These are phyloP conservation scores for Diaporthe vaccinii DNA, from an alignment of 2,329 filamentous ascomycete genomes.

Conservation along the genomic window DNA sequence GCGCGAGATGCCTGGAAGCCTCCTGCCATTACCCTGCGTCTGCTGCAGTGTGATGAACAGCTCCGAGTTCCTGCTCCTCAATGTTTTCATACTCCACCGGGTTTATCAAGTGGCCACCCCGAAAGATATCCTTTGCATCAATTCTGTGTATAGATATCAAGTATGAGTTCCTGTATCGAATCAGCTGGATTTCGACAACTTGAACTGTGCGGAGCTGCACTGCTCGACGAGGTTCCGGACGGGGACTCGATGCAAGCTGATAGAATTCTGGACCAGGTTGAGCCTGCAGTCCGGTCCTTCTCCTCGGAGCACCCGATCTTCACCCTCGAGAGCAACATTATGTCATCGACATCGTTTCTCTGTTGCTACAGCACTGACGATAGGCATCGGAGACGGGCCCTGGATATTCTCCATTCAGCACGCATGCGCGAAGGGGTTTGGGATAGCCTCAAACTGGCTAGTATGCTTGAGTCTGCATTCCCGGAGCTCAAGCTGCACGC, in stretches of 20 bases:
- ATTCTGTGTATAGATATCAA: too few species aligned
- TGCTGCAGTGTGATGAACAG: too few species aligned
- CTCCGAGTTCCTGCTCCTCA: too few species aligned
- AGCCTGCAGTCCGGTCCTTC: background rate
- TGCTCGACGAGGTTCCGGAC: constrained; percentile 5
- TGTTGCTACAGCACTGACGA: background rate
- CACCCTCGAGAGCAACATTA: background rate
- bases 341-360: background rate
- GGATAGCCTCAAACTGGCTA: background rate
- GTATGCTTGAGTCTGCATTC: background rate
- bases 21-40: too few species aligned
- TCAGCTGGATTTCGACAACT: too few species aligned
- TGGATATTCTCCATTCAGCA: background rate
- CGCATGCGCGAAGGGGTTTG: background rate
- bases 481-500: background rate
- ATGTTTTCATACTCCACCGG: too few species aligned
- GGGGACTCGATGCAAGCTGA: background rate
- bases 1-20: too few species aligned
- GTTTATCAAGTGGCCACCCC: too few species aligned
- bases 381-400: background rate
- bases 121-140: too few species aligned
- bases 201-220: too few species aligned
- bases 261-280: background rate
- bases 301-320: background rate
- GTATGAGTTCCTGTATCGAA: too few species aligned